phyloP scores from a whole-genome alignment of 306 rosid genomes.

The Rosa lucieae region DNA sequence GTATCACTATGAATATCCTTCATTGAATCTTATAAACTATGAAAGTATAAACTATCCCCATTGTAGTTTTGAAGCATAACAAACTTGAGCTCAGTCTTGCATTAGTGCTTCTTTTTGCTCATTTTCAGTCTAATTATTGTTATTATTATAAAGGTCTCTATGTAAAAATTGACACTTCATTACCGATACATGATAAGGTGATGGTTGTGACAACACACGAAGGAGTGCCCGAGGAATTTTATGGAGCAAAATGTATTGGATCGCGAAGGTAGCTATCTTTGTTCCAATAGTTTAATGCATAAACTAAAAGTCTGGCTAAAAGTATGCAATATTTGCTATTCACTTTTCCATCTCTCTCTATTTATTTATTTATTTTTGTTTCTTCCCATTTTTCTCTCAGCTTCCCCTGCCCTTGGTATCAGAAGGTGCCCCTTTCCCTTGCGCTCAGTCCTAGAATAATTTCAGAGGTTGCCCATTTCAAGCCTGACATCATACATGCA shows the following conservation, averaged over 20 bases:
- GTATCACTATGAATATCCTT: background rate
- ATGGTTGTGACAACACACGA: slow-evolving; percentile 97
- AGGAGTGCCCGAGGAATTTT: slow-evolving; percentile 91
- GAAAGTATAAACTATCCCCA: background rate
- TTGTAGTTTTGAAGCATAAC: slow-evolving; percentile 4
- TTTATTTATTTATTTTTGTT: background rate
- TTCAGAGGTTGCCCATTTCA: slow-evolving; percentile 90
- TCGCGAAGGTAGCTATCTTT: slow-evolving; percentile 62
- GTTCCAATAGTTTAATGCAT: slow-evolving; percentile 10
- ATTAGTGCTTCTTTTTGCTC: slow-evolving; percentile 2
- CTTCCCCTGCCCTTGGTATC: slow-evolving; percentile 91
- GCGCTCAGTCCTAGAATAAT: slow-evolving; percentile 99
- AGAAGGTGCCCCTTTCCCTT: slow-evolving; percentile 94
- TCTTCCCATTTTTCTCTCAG: slow-evolving; percentile 38
- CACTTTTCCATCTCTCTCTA: slow-evolving; percentile 4
- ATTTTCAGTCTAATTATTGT: background rate
- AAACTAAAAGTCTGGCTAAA: background rate
- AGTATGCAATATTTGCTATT: background rate
- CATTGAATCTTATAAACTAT: background rate
- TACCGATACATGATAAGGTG: slow-evolving; percentile 49
- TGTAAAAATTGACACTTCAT: slow-evolving; percentile 21
- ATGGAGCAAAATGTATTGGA: slow-evolving; percentile 90
- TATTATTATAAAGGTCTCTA: background rate
- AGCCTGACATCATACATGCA: slow-evolving; percentile 98
- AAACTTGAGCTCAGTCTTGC: slow-evolving; percentile 17